Base-by-base conservation (phyloP, 1,139 yeast species). In the Yamadazyma dushanensis region DNA sequence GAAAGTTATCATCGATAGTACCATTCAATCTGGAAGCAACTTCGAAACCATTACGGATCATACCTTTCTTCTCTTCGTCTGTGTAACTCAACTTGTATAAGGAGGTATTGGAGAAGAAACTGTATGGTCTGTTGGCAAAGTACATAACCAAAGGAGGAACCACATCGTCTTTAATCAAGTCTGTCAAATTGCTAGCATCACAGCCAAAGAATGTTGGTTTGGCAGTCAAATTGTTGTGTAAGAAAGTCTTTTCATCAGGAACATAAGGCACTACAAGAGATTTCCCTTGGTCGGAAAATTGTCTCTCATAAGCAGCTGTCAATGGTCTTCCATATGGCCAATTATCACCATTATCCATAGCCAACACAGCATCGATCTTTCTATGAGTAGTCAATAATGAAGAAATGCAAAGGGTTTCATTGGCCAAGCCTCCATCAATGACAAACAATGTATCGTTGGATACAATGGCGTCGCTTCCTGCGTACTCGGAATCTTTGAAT, bases 161-260 rank as follows among this genome's bases (percentile, higher is more conserved):
- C 3, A 55, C 61, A 9, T 54, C 61, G 41, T 66, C 67, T 19
- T 60, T 60, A 2, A 49, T 43, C 38, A 70, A 55, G 6, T 59
- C 57, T 1, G 74, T 58, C 44, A 65, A 50, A 45, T 69, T 67
- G 4, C 46, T 43, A 5, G 71, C 73, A 40, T 66, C 61, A 49
- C 75, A 69, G 3, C 75, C 75, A 40, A 69, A 68, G 43, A 69
- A 69, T 1, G 70, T 61, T 18, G 75, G 75, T 44, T 51, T 62
- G 7, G 72, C 61, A 3, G 73, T 66, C 44, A 69, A 58, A 43
- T 63, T 64, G 35, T 59, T 52, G 35, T 60, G 58, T 18, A 56
- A 45, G 44, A 67, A 66, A 0, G 68, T 54, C 13, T 50, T 37
- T 24, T 40, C 48, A 32, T 58, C 66, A 2, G 73, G 73, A n/a